phyloP scores from a whole-genome alignment of 129 eudicot genomes.

The Ambrosia trifida region DNA sequence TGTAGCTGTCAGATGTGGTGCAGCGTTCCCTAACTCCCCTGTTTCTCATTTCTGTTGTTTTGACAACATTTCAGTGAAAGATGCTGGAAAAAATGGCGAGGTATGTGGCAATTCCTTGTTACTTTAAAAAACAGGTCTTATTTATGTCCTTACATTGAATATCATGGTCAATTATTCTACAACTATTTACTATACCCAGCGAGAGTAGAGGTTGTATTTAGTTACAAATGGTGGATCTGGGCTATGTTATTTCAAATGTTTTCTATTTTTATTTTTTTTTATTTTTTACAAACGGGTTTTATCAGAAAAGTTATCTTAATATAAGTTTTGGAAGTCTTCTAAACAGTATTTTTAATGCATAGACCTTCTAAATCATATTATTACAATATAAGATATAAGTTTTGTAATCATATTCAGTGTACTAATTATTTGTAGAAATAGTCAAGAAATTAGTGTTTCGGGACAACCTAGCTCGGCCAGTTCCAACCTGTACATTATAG shows the following conservation, averaged over 20 bases:
- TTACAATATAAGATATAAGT: background rate
- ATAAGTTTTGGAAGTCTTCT: background rate
- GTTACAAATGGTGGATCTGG: constrained; percentile 2
- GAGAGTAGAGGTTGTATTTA: no score
- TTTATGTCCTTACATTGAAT: background rate
- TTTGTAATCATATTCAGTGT: background rate
- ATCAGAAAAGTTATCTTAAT: background rate
- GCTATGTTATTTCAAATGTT: no score
- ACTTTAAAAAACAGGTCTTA: constrained; percentile 1
- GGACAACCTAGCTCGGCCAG: background rate
- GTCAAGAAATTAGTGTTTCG: background rate
- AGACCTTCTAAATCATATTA: background rate
- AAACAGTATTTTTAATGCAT: background rate
- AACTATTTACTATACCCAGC: background rate
- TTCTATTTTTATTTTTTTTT: no score
- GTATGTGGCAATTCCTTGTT: constrained; percentile 19
- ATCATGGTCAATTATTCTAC: background rate
- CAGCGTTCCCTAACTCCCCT: constrained; percentile 12
- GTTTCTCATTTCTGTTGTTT: constrained; percentile 23
- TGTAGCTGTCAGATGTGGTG: constrained; percentile 14
- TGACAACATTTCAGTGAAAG: constrained; percentile 26
- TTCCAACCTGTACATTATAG: background rate
- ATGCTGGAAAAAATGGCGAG: constrained; percentile 26
- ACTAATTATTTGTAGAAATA: background rate
- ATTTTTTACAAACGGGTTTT: background rate